A percentile compares a stretch with the other conserved stretches of the same genome.
Evolutionary conservation across 2,329 filamentous ascomycete genomes (phyloP).

Genomic region (Penicillium paneum): DNA sequence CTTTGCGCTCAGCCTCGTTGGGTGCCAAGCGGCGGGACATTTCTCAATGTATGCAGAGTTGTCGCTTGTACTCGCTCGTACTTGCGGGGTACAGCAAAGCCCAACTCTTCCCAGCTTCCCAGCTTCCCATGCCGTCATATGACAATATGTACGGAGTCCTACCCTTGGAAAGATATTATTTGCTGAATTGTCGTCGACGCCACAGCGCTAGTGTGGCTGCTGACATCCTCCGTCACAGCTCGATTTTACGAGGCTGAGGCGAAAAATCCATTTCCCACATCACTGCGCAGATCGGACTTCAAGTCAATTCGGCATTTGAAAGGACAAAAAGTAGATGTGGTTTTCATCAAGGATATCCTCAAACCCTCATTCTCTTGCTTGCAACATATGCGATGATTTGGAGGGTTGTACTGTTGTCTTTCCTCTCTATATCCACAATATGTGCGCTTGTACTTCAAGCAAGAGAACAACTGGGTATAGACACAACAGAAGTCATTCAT

Average conservation of each 20-base stretch:
- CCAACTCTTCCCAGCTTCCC: not conserved
- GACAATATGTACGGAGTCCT: not conserved
- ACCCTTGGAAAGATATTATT: not conserved
- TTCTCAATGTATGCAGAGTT: not conserved
- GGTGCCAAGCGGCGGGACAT: not conserved
- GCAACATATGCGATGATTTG: not conserved
- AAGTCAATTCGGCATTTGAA: not conserved
- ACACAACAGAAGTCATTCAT: not conserved
- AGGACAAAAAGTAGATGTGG: not conserved
- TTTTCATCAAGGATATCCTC: not conserved
- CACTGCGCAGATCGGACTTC: not conserved
- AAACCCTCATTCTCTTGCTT: not conserved
- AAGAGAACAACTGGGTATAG: not conserved
- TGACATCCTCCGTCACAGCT: not conserved
- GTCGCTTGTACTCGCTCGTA: not conserved
- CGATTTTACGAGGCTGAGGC: not conserved
- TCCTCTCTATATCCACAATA: not conserved
- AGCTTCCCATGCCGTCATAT: not conserved
- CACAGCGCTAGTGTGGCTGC: not conserved
- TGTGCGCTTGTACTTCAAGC: not conserved
- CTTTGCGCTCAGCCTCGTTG: not conserved
- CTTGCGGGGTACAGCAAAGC: not conserved
- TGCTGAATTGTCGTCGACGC: not conserved
- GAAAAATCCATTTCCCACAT: not conserved
- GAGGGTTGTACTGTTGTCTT: not conserved